Conservation (phyloP, 768 basidiomycete species). For the Macrolepiota fuliginosa region DNA sequence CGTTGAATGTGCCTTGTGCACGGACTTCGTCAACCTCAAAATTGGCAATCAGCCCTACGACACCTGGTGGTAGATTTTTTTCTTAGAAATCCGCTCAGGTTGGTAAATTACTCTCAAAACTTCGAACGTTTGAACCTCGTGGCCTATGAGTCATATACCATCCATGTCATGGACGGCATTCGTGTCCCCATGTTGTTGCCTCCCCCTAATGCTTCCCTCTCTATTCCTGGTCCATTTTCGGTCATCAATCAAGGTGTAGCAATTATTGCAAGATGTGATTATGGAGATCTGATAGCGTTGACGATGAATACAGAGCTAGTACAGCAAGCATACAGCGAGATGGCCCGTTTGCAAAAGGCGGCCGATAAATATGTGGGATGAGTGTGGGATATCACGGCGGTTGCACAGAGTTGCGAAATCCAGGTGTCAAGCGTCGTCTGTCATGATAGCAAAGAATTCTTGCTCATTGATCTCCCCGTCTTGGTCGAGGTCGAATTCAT, state of each 20-base stretch:
- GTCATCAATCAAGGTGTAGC: background rate
- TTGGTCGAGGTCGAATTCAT: slow-evolving; percentile 98
- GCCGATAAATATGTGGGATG: background rate
- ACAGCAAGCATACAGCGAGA: slow-evolving; percentile 10
- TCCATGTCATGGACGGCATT: background rate
- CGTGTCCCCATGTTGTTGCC: background rate
- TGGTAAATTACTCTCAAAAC: background rate
- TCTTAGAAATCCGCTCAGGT: background rate
- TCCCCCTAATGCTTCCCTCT: background rate
- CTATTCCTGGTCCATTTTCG: background rate
- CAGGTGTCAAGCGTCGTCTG: slow-evolving; percentile 68
- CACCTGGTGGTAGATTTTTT: background rate
- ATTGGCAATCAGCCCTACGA: background rate
- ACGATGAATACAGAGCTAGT: slow-evolving; percentile 10
- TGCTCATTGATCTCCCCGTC: slow-evolving; percentile 97
- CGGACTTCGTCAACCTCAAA: too few relatives aligned
- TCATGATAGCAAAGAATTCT: slow-evolving; percentile 98
- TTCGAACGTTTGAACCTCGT: background rate
- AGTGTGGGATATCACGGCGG: background rate
- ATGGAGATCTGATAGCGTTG: slow-evolving; percentile 3
- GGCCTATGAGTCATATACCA: background rate
- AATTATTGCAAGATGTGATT: slow-evolving; percentile 11
- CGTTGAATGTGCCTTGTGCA: too few relatives aligned
- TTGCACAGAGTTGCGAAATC: background rate
- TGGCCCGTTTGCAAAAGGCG: background rate